Percentiles rank a stretch among this genome's conserved stretches.
These are phyloP conservation scores for Vigna reflexopilosa DNA, from an alignment of 306 rosid species.

Conservation along the genomic window DNA sequence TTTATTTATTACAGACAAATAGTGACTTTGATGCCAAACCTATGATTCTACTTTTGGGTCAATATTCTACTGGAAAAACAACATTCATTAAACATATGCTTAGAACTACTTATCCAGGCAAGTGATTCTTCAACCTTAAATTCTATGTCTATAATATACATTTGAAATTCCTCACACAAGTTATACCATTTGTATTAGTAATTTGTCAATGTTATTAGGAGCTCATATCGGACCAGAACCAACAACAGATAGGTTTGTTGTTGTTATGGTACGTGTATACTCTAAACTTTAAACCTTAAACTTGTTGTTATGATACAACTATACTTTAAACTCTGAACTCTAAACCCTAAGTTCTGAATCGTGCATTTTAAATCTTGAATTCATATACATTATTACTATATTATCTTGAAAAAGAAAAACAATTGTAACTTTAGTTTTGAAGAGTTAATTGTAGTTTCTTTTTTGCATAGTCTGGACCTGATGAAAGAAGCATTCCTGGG, in stretches of 20 bases:
- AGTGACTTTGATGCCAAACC: constrained; percentile 99
- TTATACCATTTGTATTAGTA: not conserved
- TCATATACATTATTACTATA: too few species aligned
- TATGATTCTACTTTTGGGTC: constrained; percentile 98
- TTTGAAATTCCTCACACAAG: not conserved
- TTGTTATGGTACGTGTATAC: constrained; percentile 74
- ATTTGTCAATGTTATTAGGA: constrained; percentile 56
- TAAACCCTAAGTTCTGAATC: too few species aligned
- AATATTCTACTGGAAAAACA: constrained; percentile 97
- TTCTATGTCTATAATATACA: constrained; percentile 2
- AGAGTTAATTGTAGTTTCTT: not conserved
- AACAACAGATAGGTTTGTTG: constrained; percentile 98
- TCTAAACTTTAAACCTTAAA: not conserved
- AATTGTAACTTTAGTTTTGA: not conserved
- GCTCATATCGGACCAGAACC: constrained; percentile 99
- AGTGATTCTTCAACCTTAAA: constrained; percentile 34
- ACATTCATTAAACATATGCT: constrained; percentile 96
- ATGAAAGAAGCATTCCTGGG: constrained; percentile 98
- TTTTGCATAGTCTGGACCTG: constrained; percentile 79
- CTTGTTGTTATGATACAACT: too few species aligned
- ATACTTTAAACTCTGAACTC: too few species aligned
- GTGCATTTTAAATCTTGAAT: too few species aligned
- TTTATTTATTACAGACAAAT: constrained; percentile 64
- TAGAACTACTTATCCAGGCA: constrained; percentile 83
- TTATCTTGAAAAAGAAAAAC: constrained; percentile 1